Conservation (phyloP, 305 asterid genomes). For the Galium porrigens region DNA sequence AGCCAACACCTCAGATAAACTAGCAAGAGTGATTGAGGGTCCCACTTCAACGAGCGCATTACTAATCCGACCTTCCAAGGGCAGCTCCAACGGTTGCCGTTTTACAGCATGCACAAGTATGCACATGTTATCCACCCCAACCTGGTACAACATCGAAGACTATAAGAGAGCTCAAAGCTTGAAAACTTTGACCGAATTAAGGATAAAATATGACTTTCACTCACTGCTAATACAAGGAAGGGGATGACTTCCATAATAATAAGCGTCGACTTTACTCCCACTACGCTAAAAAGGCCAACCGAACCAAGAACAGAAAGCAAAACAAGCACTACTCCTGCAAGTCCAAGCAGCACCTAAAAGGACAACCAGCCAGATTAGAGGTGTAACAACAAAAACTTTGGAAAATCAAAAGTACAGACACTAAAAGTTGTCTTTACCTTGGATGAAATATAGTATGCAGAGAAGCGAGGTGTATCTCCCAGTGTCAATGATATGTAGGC, state of each 20-base stretch:
- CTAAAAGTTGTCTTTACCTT: slow-evolving; percentile 39
- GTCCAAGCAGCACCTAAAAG: slow-evolving; percentile 79
- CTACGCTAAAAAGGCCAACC: slow-evolving; percentile 89
- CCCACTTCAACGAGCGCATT: slow-evolving; percentile 98
- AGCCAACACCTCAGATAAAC: slow-evolving; percentile 89
- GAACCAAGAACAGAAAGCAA: slow-evolving; percentile 97
- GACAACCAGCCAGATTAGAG: slow-evolving; percentile 10
- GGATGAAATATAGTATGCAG: slow-evolving; percentile 73
- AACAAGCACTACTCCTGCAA: slow-evolving; percentile 93
- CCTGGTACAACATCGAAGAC: slow-evolving; percentile 34
- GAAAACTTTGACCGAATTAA: neutral
- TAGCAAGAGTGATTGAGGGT: slow-evolving; percentile 93
- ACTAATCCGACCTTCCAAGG: slow-evolving; percentile 88
- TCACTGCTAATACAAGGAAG: slow-evolving; percentile 94
- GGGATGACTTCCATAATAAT: slow-evolving; percentile 99
- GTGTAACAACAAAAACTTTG: neutral
- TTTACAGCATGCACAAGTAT: slow-evolving; percentile 93
- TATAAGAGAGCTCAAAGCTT: slow-evolving; percentile 1
- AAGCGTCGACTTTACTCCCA: slow-evolving; percentile 88
- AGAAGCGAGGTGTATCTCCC: slow-evolving; percentile 75
- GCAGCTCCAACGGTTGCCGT: slow-evolving; percentile 81
- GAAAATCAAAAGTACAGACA: neutral
- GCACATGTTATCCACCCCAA: slow-evolving; percentile 99
- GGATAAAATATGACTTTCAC: slow-evolving; percentile 22
- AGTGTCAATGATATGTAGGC: slow-evolving; percentile 98